Evolutionary conservation across 2,329 filamentous ascomycete species (phyloP), one percentile per base, ranked within the genome.

Genomic region (Venturia pyrina): DNA sequence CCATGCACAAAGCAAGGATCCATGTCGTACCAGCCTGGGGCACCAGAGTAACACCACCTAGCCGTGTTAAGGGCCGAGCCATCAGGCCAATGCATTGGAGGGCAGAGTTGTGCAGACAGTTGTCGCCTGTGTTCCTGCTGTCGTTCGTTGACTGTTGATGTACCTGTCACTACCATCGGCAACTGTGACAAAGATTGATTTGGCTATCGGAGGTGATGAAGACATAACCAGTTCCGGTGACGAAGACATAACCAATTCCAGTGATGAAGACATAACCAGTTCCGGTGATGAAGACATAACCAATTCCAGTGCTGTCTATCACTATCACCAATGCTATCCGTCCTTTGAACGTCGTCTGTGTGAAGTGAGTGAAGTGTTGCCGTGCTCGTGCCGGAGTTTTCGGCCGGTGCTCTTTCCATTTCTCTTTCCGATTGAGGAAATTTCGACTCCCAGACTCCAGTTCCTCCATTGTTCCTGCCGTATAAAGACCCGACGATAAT

Each of bases 241-340:
- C n/a, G n/a, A n/a, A n/a, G n/a, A n/a, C n/a, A 17, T 37, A 21
- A 7, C 28, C 37, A 19, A 46, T 68, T 67, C 60, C 21, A 62
- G 19, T 43, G 28, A 34, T 57, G 32, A 57, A 28, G 28, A 57
- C 19, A n/a, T n/a, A n/a, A n/a, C n/a, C n/a, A n/a, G n/a, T n/a
- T n/a, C n/a, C n/a, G n/a, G n/a, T n/a, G n/a, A n/a, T n/a, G n/a
- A n/a, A n/a, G n/a, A n/a, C n/a, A 17, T 37, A 21, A 7, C 28
- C 37, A 19, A 46, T 68, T 67, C 60, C 28, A 28, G 28, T 4
- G 37, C 24, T 43, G 15, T n/a, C 17, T 2, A 34, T 48, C 60
- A 44, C 32, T 10, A n/a, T 59, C 53, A 59, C 53, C 28, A n/a
- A 10, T 37, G 17, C 53, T 21, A 37, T 59, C 32, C 19, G 53